Evolutionary conservation across 2,329 filamentous ascomycete species (phyloP).

Genomic region (Ramularia endophylla): DNA sequence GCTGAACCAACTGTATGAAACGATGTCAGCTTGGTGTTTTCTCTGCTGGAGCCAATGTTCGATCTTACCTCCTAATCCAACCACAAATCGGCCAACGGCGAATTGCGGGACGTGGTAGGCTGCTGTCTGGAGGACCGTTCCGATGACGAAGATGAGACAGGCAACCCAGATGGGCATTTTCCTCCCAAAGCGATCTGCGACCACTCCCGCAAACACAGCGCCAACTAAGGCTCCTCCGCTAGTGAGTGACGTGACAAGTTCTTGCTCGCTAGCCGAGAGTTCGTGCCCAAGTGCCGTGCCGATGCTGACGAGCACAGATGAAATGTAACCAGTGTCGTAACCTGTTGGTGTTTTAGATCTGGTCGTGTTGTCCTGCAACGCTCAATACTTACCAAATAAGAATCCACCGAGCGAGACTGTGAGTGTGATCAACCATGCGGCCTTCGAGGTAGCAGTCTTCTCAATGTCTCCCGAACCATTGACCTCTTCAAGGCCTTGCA

Average conservation of each 20-base stretch:
- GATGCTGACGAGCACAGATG: constrained; percentile 53
- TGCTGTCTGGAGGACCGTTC: constrained; percentile 60
- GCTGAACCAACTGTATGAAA: constrained; percentile 69
- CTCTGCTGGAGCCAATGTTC: too few species aligned
- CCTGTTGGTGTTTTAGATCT: too few species aligned
- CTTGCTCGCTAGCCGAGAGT: constrained; percentile 50
- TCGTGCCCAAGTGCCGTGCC: constrained; percentile 46
- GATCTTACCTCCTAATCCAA: too few species aligned
- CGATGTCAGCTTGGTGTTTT: too few species aligned
- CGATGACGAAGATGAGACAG: constrained; percentile 61
- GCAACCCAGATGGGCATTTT: constrained; percentile 47
- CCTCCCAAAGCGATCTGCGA: constrained; percentile 46
- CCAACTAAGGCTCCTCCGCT: constrained; percentile 53
- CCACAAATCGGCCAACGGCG: constrained; percentile 61
- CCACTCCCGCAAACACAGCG: constrained; percentile 33
- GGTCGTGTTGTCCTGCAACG: too few species aligned
- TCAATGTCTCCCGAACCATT: constrained; percentile 33
- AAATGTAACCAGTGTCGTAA: constrained; percentile 59
- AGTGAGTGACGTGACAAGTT: constrained; percentile 53
- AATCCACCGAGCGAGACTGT: constrained; percentile 33
- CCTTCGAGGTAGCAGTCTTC: constrained; percentile 33
- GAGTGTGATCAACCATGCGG: constrained; percentile 35
- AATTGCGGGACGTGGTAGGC: constrained; percentile 55
- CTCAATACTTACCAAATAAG: constrained; percentile 21
- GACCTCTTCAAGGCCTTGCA: constrained; percentile 13